A percentile compares a stretch with the other conserved stretches of the same genome.
Evolutionary conservation across 106 monocot genomes (phyloP).

Genomic region (Dendrobium officinale): DNA sequence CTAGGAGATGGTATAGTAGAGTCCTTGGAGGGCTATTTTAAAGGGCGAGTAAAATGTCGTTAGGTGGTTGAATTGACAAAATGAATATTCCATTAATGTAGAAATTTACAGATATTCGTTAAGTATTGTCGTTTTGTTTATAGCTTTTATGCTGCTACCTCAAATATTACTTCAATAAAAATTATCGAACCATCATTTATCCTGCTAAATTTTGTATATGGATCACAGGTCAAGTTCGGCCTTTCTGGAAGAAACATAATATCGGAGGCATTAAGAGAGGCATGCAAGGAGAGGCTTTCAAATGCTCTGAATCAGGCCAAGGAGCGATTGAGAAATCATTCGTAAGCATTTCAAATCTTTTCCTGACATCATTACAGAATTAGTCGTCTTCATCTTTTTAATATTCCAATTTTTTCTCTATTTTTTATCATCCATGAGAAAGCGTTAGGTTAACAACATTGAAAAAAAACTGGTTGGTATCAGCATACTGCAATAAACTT

Average conservation of each 20-base stretch:
- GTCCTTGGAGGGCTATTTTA: too few species aligned
- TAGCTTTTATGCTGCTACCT: too few species aligned
- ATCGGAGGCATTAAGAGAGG: constrained; percentile 63
- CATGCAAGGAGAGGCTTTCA: constrained; percentile 50
- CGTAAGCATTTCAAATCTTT: constrained; percentile 32
- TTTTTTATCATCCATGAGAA: not conserved
- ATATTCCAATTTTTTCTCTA: not conserved
- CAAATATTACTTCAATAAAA: not conserved
- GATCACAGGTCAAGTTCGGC: constrained; percentile 23
- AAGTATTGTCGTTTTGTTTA: too few species aligned
- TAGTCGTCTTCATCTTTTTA: not conserved
- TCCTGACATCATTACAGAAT: not conserved
- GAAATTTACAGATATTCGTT: too few species aligned
- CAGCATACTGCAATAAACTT: too few species aligned
- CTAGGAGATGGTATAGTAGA: too few species aligned
- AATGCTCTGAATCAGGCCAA: constrained; percentile 46
- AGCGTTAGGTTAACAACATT: not conserved
- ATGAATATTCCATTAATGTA: too few species aligned
- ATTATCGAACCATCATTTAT: not conserved
- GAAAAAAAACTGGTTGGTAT: too few species aligned
- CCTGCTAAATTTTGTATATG: not conserved
- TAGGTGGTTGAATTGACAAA: too few species aligned
- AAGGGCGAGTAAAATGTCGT: too few species aligned
- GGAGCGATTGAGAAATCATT: constrained; percentile 36
- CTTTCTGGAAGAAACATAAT: constrained; percentile 41